Conservation (phyloP, 495 filamentous ascomycete species). For the Aspergillus wentii region DNA sequence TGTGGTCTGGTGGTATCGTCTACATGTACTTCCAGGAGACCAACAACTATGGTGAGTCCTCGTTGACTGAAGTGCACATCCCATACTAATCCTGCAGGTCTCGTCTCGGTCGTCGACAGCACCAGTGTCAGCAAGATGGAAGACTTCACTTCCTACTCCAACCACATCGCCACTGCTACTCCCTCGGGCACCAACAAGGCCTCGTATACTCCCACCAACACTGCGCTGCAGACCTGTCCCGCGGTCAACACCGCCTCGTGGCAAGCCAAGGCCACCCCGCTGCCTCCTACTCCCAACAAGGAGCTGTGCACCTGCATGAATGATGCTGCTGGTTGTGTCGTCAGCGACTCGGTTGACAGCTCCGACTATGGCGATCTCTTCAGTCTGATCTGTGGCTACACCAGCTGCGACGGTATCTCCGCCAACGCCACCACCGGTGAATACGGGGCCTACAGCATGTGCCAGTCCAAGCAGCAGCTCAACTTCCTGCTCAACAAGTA, state of each 20-base stretch:
- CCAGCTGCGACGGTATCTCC: constrained; percentile 65
- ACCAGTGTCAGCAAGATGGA: constrained; percentile 54
- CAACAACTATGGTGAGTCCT: constrained; percentile 74
- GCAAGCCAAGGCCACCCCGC: constrained; percentile 56
- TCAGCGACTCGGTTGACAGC: constrained; percentile 40
- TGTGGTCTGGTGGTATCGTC: constrained; percentile 92
- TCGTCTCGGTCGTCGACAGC: constrained; percentile 64
- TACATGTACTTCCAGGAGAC: constrained; percentile 96
- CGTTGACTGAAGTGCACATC: background rate
- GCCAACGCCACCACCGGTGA: constrained; percentile 64
- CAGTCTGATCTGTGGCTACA: constrained; percentile 63
- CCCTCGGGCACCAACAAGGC: constrained; percentile 60
- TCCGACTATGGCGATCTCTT: constrained; percentile 64
- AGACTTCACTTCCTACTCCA: constrained; percentile 73
- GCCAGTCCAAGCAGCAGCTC: constrained; percentile 69
- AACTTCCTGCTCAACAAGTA: constrained; percentile 79
- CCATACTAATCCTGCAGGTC: constrained; percentile 32
- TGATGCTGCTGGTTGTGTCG: constrained; percentile 63
- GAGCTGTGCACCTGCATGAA: constrained; percentile 80
- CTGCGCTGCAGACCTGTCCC: constrained; percentile 67
- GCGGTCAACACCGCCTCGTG: constrained; percentile 55
- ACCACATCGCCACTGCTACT: constrained; percentile 60
- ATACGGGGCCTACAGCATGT: constrained; percentile 92
- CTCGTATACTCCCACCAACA: constrained; percentile 75
- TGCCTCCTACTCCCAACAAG: constrained; percentile 77